Base-by-base conservation (phyloP, 2,329 filamentous ascomycete genomes). In the Sphaerulina vaccinii region DNA sequence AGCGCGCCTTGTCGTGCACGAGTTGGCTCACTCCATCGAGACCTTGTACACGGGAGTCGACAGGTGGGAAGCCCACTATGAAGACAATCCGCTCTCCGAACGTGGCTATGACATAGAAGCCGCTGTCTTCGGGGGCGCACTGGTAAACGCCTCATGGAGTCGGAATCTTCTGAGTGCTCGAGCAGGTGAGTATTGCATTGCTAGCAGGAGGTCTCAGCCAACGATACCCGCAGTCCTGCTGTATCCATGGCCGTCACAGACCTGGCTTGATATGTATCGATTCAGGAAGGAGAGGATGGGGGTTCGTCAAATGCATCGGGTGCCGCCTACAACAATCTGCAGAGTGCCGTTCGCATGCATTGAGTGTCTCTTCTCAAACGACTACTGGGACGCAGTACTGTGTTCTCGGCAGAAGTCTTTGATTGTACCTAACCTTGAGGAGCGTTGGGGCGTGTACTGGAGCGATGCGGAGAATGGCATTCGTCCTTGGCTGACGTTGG, bases 21-120 rank as follows among this genome's bases (percentile, higher is more conserved):
- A 49, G 15, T 27, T 49, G 18, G 8, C 15, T 15, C 45, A 49
- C n/a, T 27, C 22, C 6, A 18, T 49, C 1, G 18, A 39, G 23
- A 24, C 10, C 8, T 16, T 39, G 3, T 41, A 49, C 16, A 40
- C 23, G 7, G 42, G 42, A 22, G 23, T 36, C 16, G 11, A 9
- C 22, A 8, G 21, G 10, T 32, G 4, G 11, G 45, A 49, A 29
- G 10, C n/a, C 10, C 37, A 39, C 45, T 49, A 23, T 36, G 33
- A 24, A 11, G 18, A 21, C 11, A 32, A 22, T 36, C 13, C 6
- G 9, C 4, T 40, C 15, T 49, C 45, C 3, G 45, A 49, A 21
- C 11, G 45, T 8, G 45, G 45, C 4, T 49, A 9, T 16, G 45
- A 41, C 16, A 39, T 49, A 1, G 45, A 49, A 37, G 15, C 21